Percentiles rank a stretch among this genome's conserved stretches.
Conservation (phyloP, 495 filamentous ascomycete species). For the Neurospora sp. region DNA sequence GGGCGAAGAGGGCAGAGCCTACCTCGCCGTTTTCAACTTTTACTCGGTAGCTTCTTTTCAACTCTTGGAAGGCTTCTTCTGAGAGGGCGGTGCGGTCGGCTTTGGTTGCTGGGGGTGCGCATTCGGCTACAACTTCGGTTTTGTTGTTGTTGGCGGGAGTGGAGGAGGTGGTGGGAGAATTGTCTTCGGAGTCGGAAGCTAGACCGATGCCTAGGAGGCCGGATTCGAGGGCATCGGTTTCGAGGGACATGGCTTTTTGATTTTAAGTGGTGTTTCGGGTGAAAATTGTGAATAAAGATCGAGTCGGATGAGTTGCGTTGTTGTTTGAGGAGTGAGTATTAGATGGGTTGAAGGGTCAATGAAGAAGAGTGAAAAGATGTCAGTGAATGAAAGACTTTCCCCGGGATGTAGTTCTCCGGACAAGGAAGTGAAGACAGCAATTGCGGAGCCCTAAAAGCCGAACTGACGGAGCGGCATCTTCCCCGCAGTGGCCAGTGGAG, state of each 20-base stretch:
- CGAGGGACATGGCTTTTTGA: constrained; percentile 3
- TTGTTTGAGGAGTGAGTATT: background rate
- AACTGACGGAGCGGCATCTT: background rate
- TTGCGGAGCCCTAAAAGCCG: background rate
- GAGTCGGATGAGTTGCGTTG: background rate
- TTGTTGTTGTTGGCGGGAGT: background rate
- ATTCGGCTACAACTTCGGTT: background rate
- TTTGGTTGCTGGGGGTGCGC: constrained; percentile 8
- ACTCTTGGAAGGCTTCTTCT: constrained; percentile 29
- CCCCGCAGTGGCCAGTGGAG: background rate
- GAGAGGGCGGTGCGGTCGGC: constrained; percentile 33
- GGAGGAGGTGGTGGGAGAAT: background rate
- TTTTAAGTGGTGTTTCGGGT: background rate
- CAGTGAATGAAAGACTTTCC: background rate
- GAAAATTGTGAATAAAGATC: background rate
- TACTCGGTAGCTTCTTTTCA: constrained; percentile 26
- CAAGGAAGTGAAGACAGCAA: background rate
- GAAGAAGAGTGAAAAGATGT: background rate
- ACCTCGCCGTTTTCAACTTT: constrained; percentile 38
- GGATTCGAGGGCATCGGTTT: constrained; percentile 16
- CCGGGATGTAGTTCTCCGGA: background rate
- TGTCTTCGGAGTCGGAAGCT: constrained; percentile 22
- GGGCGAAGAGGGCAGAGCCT: too few relatives aligned
- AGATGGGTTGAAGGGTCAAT: background rate
- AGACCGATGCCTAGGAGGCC: constrained; percentile 31